Evolutionary conservation across 2,329 filamentous ascomycete species (phyloP).

Genomic region (Escovopsis sp.): DNA sequence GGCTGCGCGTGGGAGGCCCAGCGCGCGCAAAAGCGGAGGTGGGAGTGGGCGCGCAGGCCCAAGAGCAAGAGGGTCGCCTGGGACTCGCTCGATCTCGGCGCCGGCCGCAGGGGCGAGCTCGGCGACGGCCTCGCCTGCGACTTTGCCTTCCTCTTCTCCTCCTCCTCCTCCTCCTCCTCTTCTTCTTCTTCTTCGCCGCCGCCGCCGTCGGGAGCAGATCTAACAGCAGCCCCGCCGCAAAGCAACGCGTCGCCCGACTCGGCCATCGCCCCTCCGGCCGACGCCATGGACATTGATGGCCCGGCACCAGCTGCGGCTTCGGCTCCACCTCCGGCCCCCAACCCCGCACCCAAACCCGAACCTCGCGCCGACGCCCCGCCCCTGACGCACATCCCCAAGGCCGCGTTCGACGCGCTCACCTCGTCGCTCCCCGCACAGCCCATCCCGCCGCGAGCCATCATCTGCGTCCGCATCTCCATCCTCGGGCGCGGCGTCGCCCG

Average conservation of each 20-base stretch:
- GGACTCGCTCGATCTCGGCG: slow-evolving; percentile 58
- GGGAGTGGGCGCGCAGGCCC: slow-evolving; percentile 63
- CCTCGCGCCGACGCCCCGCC: background rate
- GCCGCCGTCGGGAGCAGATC: slow-evolving; percentile 2
- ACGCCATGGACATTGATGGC: slow-evolving; percentile 19
- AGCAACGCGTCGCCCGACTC: background rate
- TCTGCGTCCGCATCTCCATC: slow-evolving; percentile 53
- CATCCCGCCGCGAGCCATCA: slow-evolving; percentile 25
- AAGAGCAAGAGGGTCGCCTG: slow-evolving; percentile 71
- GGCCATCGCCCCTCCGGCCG: slow-evolving; percentile 8
- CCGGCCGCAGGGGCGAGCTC: slow-evolving; percentile 63
- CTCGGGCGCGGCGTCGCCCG: slow-evolving; percentile 54
- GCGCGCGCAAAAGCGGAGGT: slow-evolving; percentile 55
- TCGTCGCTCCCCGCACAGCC: slow-evolving; percentile 9
- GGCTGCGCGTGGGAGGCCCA: slow-evolving; percentile 65
- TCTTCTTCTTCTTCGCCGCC: too few relatives aligned
- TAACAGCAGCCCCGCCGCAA: background rate
- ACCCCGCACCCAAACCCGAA: background rate
- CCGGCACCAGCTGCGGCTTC: background rate
- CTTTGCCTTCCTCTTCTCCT: slow-evolving; percentile 52
- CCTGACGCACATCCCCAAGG: slow-evolving; percentile 12
- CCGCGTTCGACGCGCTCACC: slow-evolving; percentile 18
- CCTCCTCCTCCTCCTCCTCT: too few relatives aligned
- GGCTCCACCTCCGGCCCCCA: too few relatives aligned
- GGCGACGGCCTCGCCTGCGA: slow-evolving; percentile 74